phyloP scores from a whole-genome alignment of 2,329 filamentous ascomycete species.

The Aspergillus sp. region DNA sequence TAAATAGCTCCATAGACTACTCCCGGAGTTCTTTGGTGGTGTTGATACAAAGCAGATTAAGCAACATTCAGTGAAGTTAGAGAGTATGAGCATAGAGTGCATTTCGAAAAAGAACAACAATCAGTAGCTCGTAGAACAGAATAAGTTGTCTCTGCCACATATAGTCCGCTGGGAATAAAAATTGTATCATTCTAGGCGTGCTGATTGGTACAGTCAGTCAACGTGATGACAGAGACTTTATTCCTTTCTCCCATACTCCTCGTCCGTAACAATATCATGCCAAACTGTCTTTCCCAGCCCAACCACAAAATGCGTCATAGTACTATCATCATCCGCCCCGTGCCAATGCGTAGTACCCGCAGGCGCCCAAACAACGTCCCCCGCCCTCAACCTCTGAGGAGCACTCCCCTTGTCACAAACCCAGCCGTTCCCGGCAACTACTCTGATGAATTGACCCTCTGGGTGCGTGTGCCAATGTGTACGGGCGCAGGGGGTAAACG shows the following conservation, averaged over 20 bases:
- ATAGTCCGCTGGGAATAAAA: too few species aligned
- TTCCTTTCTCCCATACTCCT: not conserved
- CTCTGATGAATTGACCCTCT: conserved; percentile 38
- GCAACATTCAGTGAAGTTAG: too few species aligned
- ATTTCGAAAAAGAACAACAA: too few species aligned
- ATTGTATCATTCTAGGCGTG: too few species aligned
- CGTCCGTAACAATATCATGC: not conserved
- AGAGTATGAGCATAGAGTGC: too few species aligned
- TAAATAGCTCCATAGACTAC: too few species aligned
- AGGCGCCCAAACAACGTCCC: conserved; percentile 37
- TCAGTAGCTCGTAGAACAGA: too few species aligned
- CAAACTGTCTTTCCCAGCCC: not conserved
- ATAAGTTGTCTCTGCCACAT: too few species aligned
- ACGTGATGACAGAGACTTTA: too few species aligned
- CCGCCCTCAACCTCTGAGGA: conserved; percentile 31
- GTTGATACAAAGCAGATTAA: too few species aligned
- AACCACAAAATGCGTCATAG: conserved; percentile 31
- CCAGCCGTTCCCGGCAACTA: conserved; percentile 36
- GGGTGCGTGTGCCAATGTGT: conserved; percentile 43
- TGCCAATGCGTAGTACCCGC: conserved; percentile 42
- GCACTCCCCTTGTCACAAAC: conserved; percentile 37
- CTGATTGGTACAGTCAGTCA: too few species aligned
- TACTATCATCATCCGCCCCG: conserved; percentile 34
- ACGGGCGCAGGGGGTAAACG: conserved; percentile 38
- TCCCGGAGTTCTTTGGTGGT: too few species aligned